Evolutionary conservation across 2,329 filamentous ascomycete species (phyloP).

Genomic region (Venturia oleaginea): DNA sequence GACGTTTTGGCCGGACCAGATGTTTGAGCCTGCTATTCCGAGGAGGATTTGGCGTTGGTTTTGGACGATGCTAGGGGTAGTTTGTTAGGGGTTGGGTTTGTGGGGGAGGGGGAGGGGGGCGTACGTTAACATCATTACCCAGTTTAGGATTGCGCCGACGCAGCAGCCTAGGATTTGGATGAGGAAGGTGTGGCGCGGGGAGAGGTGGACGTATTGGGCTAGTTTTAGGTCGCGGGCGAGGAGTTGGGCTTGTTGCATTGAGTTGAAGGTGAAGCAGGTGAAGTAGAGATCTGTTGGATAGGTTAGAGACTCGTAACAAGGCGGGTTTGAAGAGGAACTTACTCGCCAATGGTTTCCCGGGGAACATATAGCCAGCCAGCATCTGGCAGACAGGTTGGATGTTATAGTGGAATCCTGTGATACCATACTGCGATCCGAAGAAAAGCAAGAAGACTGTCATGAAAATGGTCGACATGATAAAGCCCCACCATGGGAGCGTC

Average conservation of each 20-base stretch:
- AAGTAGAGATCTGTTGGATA: constrained; percentile 33
- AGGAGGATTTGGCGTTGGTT: constrained; percentile 33
- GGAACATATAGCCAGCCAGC: constrained; percentile 17
- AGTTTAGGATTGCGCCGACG: constrained; percentile 34
- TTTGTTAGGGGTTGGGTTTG: constrained; percentile 16
- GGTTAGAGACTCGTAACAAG: not conserved
- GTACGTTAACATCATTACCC: constrained; percentile 34
- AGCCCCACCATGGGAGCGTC: constrained; percentile 27
- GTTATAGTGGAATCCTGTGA: constrained; percentile 20
- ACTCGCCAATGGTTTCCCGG: constrained; percentile 30
- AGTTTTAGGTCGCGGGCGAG: constrained; percentile 27
- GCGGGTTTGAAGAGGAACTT: not conserved
- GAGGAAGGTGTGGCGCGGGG: constrained; percentile 35
- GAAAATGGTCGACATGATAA: constrained; percentile 20
- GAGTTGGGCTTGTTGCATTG: constrained; percentile 22
- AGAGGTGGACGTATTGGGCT: constrained; percentile 30
- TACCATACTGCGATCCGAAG: constrained; percentile 20
- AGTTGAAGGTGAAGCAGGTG: constrained; percentile 28
- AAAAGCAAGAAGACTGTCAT: constrained; percentile 20
- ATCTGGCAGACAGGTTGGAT: constrained; percentile 19
- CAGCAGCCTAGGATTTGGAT: constrained; percentile 31
- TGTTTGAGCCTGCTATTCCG: constrained; percentile 31
- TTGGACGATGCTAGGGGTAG: constrained; percentile 34
- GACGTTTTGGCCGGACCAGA: constrained; percentile 38
- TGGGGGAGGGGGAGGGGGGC: constrained; percentile 15